Evolutionary conservation across 2,329 filamentous ascomycete genomes (phyloP).

Genomic region (Fusarium xyrophilum): DNA sequence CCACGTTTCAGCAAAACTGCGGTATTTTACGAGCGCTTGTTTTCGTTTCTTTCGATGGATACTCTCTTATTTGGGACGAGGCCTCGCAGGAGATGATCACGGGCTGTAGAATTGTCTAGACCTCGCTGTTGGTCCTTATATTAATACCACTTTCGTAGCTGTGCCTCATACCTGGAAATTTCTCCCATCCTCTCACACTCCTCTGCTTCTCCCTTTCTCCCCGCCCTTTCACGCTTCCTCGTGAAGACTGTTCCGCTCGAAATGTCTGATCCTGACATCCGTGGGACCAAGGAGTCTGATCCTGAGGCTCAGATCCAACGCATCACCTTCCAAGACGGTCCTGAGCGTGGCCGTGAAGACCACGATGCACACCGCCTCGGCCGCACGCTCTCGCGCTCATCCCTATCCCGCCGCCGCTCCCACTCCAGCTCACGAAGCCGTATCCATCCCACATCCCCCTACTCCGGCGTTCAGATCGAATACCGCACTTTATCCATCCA

Average conservation of each 20-base stretch:
- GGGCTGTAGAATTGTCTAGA: conserved; percentile 15
- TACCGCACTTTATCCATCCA: conserved; percentile 53
- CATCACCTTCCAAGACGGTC: conserved; percentile 32
- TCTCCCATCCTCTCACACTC: neutral
- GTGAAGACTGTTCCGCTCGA: neutral
- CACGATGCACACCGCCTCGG: conserved; percentile 5
- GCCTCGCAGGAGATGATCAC: conserved; percentile 18
- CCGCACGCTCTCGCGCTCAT: conserved; percentile 24
- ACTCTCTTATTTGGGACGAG: conserved; percentile 2
- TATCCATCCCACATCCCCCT: conserved; percentile 44
- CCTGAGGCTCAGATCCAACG: conserved; percentile 25
- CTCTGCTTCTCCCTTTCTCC: neutral
- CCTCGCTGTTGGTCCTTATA: neutral
- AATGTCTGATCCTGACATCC: conserved; percentile 34
- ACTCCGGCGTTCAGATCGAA: conserved; percentile 49
- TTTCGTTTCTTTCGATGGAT: conserved; percentile 1
- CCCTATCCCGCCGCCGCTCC: conserved; percentile 31
- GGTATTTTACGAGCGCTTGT: conserved; percentile 23
- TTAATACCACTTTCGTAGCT: neutral
- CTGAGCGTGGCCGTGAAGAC: conserved; percentile 9
- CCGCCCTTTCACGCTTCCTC: neutral
- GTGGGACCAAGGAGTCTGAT: conserved; percentile 21
- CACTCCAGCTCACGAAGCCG: conserved; percentile 36
- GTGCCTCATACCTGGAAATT: neutral
- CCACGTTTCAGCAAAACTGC: conserved; percentile 11